Base-by-base conservation (phyloP, 208 protist species). In the Leishmania mexicana region DNA sequence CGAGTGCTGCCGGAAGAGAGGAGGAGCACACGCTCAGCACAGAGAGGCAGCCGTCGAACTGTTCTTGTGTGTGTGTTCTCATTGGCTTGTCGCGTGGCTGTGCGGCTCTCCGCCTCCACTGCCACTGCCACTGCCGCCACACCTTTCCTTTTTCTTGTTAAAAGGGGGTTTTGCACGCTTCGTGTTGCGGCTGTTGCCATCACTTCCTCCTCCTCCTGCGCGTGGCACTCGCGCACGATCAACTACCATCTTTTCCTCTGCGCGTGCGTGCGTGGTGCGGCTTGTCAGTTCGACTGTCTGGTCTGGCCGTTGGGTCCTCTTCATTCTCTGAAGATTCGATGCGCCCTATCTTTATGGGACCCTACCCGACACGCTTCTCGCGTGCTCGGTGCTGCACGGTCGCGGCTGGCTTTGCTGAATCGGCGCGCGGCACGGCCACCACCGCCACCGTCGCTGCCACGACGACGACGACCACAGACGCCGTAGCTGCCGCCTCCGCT, bases 321-420 rank as follows among this genome's bases (percentile, higher is more conserved):
- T 76, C 21, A 40, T 83, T 76, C 54, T 42, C 49, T 45, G 62
- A 79, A 40, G 35, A 79, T 10, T 60, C 40, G 31, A 73, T 79
- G 76, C 35, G 24, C 5, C 42, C 75, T 35, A 24, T 85, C 73
- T 78, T 81, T 38, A 71, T 81, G 53, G 68, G 67, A n/a, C 57
- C 17, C 76, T 65, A 72, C 62, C 51, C 76, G 10, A 51, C 49
- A 1, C 71, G 76, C 40, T 15, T 67, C 71, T 60, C 75, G 15
- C 75, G 81, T 49, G 49, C 21, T 13, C 76, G 67, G 71, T 53
- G 35, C 53, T 54, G 70, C 45, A 53, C 45, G 28, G 45, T 45
- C 45, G 45, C 35, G 15, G 70, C 15, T 3, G 24, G 21, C 28
- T 35, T 49, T 67, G 65, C 60, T 19, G 28, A 35, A 13, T 68